Evolutionary conservation across 257 asterid species (phyloP).

Genomic region (Sherardia arvensis): DNA sequence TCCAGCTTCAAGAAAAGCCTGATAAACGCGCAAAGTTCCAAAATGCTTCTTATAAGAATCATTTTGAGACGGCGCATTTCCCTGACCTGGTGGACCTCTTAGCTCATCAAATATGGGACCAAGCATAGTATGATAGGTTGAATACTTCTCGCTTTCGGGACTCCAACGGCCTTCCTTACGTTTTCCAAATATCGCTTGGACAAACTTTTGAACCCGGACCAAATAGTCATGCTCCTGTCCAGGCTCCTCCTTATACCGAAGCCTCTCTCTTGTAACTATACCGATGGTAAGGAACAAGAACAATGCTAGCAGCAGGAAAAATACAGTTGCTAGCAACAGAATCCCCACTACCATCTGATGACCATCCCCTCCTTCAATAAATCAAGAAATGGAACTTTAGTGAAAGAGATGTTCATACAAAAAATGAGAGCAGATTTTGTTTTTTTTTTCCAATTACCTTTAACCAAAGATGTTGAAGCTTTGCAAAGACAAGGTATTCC

Average conservation of each 20-base stretch:
- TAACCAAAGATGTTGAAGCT: conserved; percentile 58
- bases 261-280: conserved; percentile 63
- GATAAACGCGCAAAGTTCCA: conserved; percentile 80
- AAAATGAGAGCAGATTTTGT: neutral
- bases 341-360: conserved; percentile 54
- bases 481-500: conserved; percentile 67
- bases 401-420: neutral
- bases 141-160: conserved; percentile 44
- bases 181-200: conserved; percentile 74
- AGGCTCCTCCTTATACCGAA: conserved; percentile 82
- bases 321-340: conserved; percentile 45
- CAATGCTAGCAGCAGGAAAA: conserved; percentile 48
- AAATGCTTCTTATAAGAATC: conserved; percentile 61
- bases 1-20: conserved; percentile 49
- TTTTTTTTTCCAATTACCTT: conserved; percentile 40
- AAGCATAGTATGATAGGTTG: conserved; percentile 34
- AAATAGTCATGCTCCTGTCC: conserved; percentile 43
- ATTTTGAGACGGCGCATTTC: neutral
- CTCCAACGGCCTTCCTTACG: conserved; percentile 97
- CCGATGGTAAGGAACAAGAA: conserved; percentile 69
- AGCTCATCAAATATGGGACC: conserved; percentile 91
- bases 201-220: conserved; percentile 79
- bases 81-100: conserved; percentile 71
- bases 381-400: neutral
- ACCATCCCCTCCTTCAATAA: conserved; percentile 46